Conservation (phyloP, 1,284 basidiomycete genomes). For the Trichosporon ovoides region DNA sequence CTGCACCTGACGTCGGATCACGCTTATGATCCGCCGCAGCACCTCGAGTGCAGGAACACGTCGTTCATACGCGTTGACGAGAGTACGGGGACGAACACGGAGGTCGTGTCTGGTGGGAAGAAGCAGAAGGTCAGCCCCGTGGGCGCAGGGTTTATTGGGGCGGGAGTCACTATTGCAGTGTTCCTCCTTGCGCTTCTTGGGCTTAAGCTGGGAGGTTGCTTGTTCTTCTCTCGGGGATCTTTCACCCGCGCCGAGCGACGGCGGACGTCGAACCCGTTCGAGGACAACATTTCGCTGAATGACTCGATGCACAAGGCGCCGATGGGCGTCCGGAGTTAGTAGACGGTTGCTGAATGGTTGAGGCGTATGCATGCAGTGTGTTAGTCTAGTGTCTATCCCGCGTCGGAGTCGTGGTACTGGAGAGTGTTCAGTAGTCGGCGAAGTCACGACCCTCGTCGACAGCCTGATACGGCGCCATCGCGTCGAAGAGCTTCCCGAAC, state of each 20-base stretch:
- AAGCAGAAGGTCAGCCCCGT: slow-evolving; percentile 3
- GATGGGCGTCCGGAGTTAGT: background rate
- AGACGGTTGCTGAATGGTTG: too few relatives aligned
- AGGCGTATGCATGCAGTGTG: background rate
- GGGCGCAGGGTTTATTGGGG: background rate
- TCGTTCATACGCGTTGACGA: background rate
- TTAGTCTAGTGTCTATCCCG: too few relatives aligned
- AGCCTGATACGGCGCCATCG: background rate
- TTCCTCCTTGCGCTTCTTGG: background rate
- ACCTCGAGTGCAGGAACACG: slow-evolving; percentile 3
- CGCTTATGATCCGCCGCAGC: background rate
- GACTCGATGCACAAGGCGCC: slow-evolving; percentile 1
- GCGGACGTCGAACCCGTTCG: background rate
- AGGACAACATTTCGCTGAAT: slow-evolving; percentile 2
- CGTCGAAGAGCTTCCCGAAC: background rate
- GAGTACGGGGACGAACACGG: background rate
- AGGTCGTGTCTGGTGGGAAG: background rate
- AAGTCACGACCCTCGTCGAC: background rate
- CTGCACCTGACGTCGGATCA: slow-evolving; percentile 2
- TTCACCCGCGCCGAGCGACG: background rate
- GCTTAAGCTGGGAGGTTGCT: background rate
- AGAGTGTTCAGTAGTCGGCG: background rate
- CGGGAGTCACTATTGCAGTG: background rate
- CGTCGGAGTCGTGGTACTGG: too few relatives aligned
- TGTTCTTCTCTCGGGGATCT: slow-evolving; percentile 4